A percentile compares a stretch with the other conserved stretches of the same genome.
phyloP scores from a whole-genome alignment of 441 rosid genomes.

The Erodium trifolium region DNA sequence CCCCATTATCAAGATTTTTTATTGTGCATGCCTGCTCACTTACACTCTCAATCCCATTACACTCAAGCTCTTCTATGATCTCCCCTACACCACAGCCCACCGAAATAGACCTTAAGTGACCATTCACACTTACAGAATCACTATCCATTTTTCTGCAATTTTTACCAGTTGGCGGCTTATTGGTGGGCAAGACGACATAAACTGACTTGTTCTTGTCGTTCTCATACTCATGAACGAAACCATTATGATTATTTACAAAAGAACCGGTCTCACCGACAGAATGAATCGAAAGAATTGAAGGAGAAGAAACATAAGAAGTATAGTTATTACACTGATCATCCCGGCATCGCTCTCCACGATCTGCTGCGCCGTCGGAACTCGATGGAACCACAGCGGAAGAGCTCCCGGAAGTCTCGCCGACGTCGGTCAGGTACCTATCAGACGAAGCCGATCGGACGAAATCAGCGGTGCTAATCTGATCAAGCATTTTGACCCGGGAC shows the following conservation, averaged over 20 bases:
- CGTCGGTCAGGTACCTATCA: slow-evolving; percentile 17
- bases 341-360: no score
- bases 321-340: slow-evolving; percentile 13
- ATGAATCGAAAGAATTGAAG: slow-evolving; percentile 22
- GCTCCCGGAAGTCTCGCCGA: slow-evolving; percentile 21
- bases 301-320: slow-evolving; percentile 26
- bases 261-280: slow-evolving; percentile 13
- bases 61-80: slow-evolving; percentile 26
- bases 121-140: slow-evolving; percentile 25
- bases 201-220: no score
- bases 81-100: slow-evolving; percentile 18
- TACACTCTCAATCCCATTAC: slow-evolving; percentile 23
- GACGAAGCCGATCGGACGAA: no score
- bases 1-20: slow-evolving; percentile 84
- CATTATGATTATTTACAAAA: slow-evolving; percentile 23
- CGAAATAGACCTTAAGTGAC: slow-evolving; percentile 9
- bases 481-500: slow-evolving; percentile 26
- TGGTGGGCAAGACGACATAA: slow-evolving; percentile 14
- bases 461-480: no score
- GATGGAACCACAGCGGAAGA: slow-evolving; percentile 38
- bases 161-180: slow-evolving; percentile 44
- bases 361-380: slow-evolving; percentile 26
- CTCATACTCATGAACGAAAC: slow-evolving; percentile 10
- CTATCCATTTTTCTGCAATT: slow-evolving; percentile 28
- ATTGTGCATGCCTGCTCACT: slow-evolving; percentile 46